Base-by-base conservation (phyloP, 192 early-diverging fungal species). In the Umbelopsis isabellina region DNA sequence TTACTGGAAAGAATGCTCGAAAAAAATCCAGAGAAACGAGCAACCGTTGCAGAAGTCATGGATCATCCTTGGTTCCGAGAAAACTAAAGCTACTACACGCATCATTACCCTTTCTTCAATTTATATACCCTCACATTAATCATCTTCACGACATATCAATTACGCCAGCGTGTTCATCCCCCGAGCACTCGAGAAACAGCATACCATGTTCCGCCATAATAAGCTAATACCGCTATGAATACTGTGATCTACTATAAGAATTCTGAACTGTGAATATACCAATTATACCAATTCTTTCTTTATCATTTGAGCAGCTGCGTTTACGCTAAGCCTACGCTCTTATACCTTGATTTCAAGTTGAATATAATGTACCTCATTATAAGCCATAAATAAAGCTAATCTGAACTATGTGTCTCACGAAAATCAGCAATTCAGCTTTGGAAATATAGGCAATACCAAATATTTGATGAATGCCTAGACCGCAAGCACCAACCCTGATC, bases 1-100 rank as follows among this genome's bases (percentile, higher is more conserved):
- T 74, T 91, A 21, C 58, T 94, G 72, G 79, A 82, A 33, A 79
- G 86, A 65, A 89, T 94, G 89, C 71, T 94, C 50, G 80, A 83
- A 45, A 89, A 87, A 73, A 71, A 84, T 58, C 83, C 87, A 10
- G 76, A 78, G 7, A 72, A 77, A 44, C 83, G 93, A 18, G 85
- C 87, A 2, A 88, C 85, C 10, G 81, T 92, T 58, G 72, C 80
- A 21, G 88, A 94, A 65, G 79, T 93, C 15, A 66, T 83, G 1
- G 72, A 70, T 11, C 88, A 91, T 71, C 77, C 82, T 41, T 92
- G 91, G 91, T 45, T 92, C 47, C 55, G 46, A 37, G 72, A 78
- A 20, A 49, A 64, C 48, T 77, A 58, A 65, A 16, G 20, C 3
- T 49, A 49, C 48, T 6, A 13, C 6, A 2, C 15, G 12, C 48